These are phyloP conservation scores for Cryphonectria japonica DNA, from an alignment of 2,329 filamentous ascomycete species.

Conservation along the genomic window DNA sequence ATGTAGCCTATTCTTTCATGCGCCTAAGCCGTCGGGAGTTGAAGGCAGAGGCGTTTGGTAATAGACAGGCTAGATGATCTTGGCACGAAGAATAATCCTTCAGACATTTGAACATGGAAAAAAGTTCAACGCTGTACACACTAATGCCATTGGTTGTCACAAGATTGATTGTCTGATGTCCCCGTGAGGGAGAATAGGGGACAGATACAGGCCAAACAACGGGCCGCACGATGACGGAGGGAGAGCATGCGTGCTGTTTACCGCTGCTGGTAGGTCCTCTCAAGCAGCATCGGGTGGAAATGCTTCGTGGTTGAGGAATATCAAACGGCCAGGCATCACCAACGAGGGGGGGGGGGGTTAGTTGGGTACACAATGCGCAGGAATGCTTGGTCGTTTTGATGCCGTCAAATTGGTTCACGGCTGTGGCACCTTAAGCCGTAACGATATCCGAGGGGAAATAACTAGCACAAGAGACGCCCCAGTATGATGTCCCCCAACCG, in stretches of 20 bases:
- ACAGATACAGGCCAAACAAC: not conserved
- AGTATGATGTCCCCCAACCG: conserved; percentile 25
- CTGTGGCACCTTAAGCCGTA: conserved; percentile 25
- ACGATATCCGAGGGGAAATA: conserved; percentile 20
- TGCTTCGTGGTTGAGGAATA: conserved; percentile 20
- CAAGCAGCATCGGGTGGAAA: not conserved
- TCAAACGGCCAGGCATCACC: conserved; percentile 23
- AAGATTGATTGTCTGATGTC: not conserved
- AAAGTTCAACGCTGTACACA: conserved; percentile 63
- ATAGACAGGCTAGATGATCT: conserved; percentile 56
- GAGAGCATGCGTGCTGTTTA: not conserved
- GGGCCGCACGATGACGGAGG: not conserved
- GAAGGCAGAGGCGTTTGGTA: conserved; percentile 59
- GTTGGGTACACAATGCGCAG: conserved; percentile 7
- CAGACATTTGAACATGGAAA: conserved; percentile 55
- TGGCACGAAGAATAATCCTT: conserved; percentile 61
- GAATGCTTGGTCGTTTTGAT: conserved; percentile 22
- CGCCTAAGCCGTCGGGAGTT: conserved; percentile 47
- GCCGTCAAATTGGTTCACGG: conserved; percentile 28
- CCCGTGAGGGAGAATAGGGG: not conserved
- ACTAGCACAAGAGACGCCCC: conserved; percentile 30
- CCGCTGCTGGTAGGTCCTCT: not conserved
- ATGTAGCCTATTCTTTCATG: conserved; percentile 60
- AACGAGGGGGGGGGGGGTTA: not conserved
- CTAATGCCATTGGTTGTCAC: conserved; percentile 51